A percentile compares a stretch with the other conserved stretches of the same genome.
These are phyloP conservation scores for Scutellaria minor DNA, from an alignment of 257 asterid species.

Conservation along the genomic window DNA sequence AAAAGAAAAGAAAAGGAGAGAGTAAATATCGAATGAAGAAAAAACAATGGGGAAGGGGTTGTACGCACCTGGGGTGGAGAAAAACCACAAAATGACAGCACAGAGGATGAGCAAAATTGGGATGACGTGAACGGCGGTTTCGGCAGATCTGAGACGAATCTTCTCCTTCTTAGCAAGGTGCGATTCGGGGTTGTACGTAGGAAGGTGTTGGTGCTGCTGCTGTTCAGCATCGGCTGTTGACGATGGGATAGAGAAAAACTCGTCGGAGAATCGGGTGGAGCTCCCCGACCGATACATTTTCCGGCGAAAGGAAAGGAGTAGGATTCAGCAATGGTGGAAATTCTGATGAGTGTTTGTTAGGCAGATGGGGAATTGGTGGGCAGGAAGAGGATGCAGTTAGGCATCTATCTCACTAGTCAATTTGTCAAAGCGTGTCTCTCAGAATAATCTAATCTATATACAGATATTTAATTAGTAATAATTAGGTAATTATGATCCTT, in stretches of 20 bases:
- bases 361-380: background rate
- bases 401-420: too few species aligned
- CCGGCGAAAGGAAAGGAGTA: background rate
- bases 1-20: background rate
- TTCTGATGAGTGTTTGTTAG: background rate
- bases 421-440: too few species aligned
- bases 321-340: background rate
- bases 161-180: slow-evolving; percentile 63
- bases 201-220: slow-evolving; percentile 33
- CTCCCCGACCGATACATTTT: slow-evolving; percentile 67
- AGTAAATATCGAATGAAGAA: background rate
- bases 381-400: too few species aligned
- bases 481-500: too few species aligned
- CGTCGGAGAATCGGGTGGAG: slow-evolving; percentile 68
- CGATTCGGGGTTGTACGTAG: slow-evolving; percentile 58
- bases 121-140: slow-evolving; percentile 69
- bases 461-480: too few species aligned
- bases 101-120: slow-evolving; percentile 66
- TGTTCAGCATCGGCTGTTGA: slow-evolving; percentile 34
- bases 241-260: slow-evolving; percentile 49
- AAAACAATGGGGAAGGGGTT: background rate
- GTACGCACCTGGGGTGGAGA: slow-evolving; percentile 70
- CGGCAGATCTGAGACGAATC: slow-evolving; percentile 70
- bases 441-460: too few species aligned
- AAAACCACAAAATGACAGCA: slow-evolving; percentile 65